Conservation (phyloP, 345 rosid species). For the Hibiscus syriacus region DNA sequence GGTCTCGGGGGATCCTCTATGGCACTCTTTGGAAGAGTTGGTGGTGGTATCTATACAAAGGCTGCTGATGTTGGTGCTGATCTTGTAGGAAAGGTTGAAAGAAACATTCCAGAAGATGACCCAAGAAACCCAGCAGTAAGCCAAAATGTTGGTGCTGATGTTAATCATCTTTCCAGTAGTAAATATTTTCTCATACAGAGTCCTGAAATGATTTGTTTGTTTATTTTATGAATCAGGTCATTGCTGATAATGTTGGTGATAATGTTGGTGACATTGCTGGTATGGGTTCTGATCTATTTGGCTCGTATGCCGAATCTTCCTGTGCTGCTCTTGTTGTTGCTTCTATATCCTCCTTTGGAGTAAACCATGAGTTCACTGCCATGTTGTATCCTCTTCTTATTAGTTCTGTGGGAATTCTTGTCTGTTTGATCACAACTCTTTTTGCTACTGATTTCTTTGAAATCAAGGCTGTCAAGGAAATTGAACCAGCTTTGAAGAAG, state of each 20-base stretch:
- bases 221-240: constrained; percentile 36
- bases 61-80: constrained; percentile 91
- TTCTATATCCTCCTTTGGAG: constrained; percentile 69
- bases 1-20: constrained; percentile 87
- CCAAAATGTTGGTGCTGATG: background rate
- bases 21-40: constrained; percentile 83
- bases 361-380: constrained; percentile 55
- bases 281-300: constrained; percentile 78
- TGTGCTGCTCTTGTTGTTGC: constrained; percentile 79
- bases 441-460: constrained; percentile 70
- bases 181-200: background rate
- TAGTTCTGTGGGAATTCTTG: constrained; percentile 63
- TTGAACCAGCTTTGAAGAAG: constrained; percentile 61
- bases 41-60: constrained; percentile 76
- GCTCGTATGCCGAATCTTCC: constrained; percentile 68
- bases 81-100: constrained; percentile 80
- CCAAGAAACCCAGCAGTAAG: constrained; percentile 84
- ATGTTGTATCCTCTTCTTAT: constrained; percentile 69
- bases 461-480: constrained; percentile 64
- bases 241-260: constrained; percentile 83
- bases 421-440: constrained; percentile 63
- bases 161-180: background rate
- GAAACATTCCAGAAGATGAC: constrained; percentile 76
- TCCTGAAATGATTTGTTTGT: background rate
- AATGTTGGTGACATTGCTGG: constrained; percentile 85